phyloP scores from a whole-genome alignment of 371 early-diverging fungal genomes.

The Mucor sp. region DNA sequence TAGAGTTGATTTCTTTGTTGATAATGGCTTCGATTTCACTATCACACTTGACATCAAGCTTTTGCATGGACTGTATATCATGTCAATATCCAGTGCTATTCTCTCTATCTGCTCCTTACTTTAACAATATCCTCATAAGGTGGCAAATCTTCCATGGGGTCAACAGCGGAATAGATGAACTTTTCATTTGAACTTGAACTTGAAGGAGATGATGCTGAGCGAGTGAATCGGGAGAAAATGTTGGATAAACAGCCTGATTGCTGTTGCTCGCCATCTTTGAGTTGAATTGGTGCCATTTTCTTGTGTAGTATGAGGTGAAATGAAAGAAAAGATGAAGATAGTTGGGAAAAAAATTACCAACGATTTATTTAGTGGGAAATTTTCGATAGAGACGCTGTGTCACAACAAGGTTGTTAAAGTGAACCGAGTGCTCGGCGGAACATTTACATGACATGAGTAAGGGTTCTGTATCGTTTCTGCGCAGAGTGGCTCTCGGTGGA shows the following conservation, averaged over 20 bases:
- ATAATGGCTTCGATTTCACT: constrained; percentile 28
- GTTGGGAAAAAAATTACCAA: constrained; percentile 5
- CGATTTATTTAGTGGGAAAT: constrained; percentile 9
- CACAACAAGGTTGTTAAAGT: background rate
- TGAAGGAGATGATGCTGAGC: background rate
- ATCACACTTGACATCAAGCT: constrained; percentile 23
- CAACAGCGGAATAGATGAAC: constrained; percentile 12
- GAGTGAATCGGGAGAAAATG: constrained; percentile 3
- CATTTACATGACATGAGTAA: constrained; percentile 21
- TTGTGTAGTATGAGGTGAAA: background rate
- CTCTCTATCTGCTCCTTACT: background rate
- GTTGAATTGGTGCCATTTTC: constrained; percentile 25
- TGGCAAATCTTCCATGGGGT: constrained; percentile 22
- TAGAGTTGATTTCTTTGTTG: constrained; percentile 45
- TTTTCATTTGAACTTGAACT: constrained; percentile 8
- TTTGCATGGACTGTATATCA: constrained; percentile 15
- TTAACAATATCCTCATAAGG: constrained; percentile 26
- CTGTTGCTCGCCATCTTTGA: constrained; percentile 8
- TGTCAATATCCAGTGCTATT: background rate
- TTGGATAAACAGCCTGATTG: constrained; percentile 16
- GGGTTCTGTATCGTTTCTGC: constrained; percentile 12
- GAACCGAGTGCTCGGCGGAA: constrained; percentile 17
- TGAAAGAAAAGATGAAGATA: constrained; percentile 1
- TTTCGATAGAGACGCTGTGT: background rate
- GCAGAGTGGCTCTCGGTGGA: background rate